Conservation (phyloP, 169 alveolate species). For the Plasmodium inui region DNA sequence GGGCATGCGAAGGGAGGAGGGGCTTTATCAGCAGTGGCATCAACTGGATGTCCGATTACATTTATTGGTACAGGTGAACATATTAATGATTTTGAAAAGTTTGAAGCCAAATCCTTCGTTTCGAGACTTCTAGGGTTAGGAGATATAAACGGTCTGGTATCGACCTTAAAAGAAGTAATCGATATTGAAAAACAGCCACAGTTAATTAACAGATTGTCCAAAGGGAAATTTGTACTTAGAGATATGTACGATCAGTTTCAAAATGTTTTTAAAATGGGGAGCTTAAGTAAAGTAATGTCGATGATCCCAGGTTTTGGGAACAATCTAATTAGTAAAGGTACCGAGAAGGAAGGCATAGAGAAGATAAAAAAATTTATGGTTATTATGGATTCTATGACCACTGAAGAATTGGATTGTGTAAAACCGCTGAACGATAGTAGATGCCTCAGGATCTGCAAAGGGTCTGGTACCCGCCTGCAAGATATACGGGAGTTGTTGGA, state of each 20-base stretch:
- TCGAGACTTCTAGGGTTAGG: conserved; percentile 98
- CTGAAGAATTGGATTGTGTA: conserved; percentile 94
- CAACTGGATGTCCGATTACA: conserved; percentile 95
- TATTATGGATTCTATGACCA: conserved; percentile 98
- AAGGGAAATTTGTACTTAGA: conserved; percentile 95
- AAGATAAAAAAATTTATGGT: conserved; percentile 95
- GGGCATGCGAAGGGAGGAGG: conserved; percentile 99
- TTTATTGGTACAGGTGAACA: conserved; percentile 99
- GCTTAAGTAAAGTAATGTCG: conserved; percentile 95
- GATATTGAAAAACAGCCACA: conserved; percentile 95
- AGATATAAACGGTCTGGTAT: conserved; percentile 96
- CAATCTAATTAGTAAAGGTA: conserved; percentile 93
- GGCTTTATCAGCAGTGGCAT: conserved; percentile 98
- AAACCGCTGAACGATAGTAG: conserved; percentile 93
- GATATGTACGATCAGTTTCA: conserved; percentile 98
- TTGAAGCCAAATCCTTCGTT: conserved; percentile 97
- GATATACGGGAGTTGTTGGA: conserved; percentile 95
- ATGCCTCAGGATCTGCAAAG: conserved; percentile 94
- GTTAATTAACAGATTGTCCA: conserved; percentile 93
- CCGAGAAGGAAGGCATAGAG: conserved; percentile 96
- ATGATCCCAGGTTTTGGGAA: conserved; percentile 95
- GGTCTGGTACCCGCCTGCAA: conserved; percentile 94
- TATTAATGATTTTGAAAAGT: conserved; percentile 98
- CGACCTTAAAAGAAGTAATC: conserved; percentile 96
- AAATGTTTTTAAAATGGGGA: conserved; percentile 96